Evolutionary conservation across 352 stramenopile genomes (phyloP), one percentile per base, ranked within the genome.

Genomic region (Peronospora destructor): DNA sequence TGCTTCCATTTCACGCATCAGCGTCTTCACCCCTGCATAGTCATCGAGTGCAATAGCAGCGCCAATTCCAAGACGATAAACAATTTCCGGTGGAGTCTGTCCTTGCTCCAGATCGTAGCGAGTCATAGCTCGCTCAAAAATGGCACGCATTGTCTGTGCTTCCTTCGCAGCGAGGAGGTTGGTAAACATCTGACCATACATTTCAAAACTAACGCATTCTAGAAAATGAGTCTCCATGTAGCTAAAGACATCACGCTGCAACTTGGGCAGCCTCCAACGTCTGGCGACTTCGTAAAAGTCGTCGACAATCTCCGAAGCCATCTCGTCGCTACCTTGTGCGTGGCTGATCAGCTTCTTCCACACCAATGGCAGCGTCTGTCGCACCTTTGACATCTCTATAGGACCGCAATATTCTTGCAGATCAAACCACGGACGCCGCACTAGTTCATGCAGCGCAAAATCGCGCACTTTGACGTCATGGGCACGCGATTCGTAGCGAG

Each of bases 51-150:
- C 53, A 12, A 80, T 59, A 53, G 65, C 66, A 32, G 64, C 73
- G 11, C 66, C 67, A 13, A 79, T 65, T 12, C 77, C 71, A 34
- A 77, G 71, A 48, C 73, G 73, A 34, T 82, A 84, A 41, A 87
- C 61, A 21, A 89, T 72, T 45, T 85, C 75, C 1, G 69, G 66
- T 8, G 60, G 53, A 0, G 33, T 44, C 13, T 44, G 47, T 16
- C 56, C 51, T 44, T 49, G 41, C 11, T 67, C 43, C 6, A 38
- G 49, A 50, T 71, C 49, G 43, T 63, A 76, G 23, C 56, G 48
- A 10, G 35, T 44, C 38, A 61, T 56, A 13, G 53, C 58, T 45
- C 58, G 49, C 43, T 73, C 53, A 23, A 64, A 81, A 45, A 73
- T 61, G 10, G 21, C 41, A 7, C 49, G 56, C 45, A 71, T 71